Percentiles rank a stretch among this genome's conserved stretches.
Conservation (phyloP, 306 rosid species). For the Prunus padus region DNA sequence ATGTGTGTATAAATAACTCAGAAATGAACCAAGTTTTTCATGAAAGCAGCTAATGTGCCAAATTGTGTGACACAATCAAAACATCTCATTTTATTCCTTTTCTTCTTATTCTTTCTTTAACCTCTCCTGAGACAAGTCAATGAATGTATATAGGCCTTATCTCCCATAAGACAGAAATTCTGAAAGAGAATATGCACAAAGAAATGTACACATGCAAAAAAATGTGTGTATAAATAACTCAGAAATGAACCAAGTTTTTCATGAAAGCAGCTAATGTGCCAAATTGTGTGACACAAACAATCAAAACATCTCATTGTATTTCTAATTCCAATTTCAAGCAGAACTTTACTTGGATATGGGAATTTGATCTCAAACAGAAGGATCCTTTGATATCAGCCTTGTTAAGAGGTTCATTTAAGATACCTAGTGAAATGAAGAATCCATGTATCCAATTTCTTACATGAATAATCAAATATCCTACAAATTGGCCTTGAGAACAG, state of each 20-base stretch:
- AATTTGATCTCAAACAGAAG: background rate
- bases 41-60: background rate
- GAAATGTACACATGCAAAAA: background rate
- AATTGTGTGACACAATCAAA: slow-evolving; percentile 6
- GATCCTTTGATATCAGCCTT: background rate
- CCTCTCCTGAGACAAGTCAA: slow-evolving; percentile 59
- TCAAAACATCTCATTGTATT: background rate
- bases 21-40: background rate
- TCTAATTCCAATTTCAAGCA: background rate
- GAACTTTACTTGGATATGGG: background rate
- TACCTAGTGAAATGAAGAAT: background rate
- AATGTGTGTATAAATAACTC: background rate
- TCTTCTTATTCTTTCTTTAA: slow-evolving; percentile 87
- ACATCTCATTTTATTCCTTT: slow-evolving; percentile 5
- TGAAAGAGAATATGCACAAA: background rate
- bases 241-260: background rate
- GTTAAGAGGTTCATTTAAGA: background rate
- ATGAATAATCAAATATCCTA: background rate
- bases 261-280: background rate
- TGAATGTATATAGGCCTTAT: background rate
- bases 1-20: background rate
- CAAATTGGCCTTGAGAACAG: background rate
- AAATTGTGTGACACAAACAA: slow-evolving; percentile 8
- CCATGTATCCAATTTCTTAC: background rate
- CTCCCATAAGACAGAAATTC: background rate